Base-by-base conservation (phyloP, 2,329 filamentous ascomycete genomes). In the Fusarium coicis region DNA sequence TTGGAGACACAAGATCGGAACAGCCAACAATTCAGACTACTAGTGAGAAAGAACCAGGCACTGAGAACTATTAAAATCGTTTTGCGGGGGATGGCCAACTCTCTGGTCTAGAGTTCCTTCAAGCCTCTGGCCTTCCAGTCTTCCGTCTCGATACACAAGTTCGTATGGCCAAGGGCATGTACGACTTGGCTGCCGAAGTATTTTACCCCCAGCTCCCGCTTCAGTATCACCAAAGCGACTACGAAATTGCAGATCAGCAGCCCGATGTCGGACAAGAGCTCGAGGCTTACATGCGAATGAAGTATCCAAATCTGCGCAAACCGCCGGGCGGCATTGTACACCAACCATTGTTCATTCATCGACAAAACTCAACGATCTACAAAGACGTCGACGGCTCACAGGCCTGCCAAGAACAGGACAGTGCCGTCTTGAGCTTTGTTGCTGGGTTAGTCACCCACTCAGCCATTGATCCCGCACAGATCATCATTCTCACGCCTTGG, bases 81-180 rank as follows among this genome's bases (percentile, higher is more conserved):
- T 62, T 74, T 18, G 49, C 42, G 2, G 7, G 42, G 1, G 63
- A 75, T 28, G 68, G 68, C 2, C 54, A 50, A 10, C 30, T 77
- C 0, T 77, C 72, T 14, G 55, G 32, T 19, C 43, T 58, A 6
- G 19, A 58, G 2, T 49, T 58, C 0, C 21, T 58, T 0, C 55
- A 58, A 39, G 43, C 36, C 64, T 0, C 53, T 77, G 23, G 26
- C 44, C 16, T 74, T 60, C 47, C 54, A 73, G 52, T 75, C 4
- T 76, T 68, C 34, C 73, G 71, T 5, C 63, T 77, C 1, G 58
- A 44, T 3, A 64, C 58, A 5, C 74, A 79, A 15, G 40, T 75
- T 3, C 78, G 78, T 1, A 78, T 76, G 73, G 71, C 68, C 5
- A 39, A 43, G 5, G 71, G 67, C n/a, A 43, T 73, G 21, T 79